Conservation (phyloP, 1,284 basidiomycete genomes). For the Bothia castanella region DNA sequence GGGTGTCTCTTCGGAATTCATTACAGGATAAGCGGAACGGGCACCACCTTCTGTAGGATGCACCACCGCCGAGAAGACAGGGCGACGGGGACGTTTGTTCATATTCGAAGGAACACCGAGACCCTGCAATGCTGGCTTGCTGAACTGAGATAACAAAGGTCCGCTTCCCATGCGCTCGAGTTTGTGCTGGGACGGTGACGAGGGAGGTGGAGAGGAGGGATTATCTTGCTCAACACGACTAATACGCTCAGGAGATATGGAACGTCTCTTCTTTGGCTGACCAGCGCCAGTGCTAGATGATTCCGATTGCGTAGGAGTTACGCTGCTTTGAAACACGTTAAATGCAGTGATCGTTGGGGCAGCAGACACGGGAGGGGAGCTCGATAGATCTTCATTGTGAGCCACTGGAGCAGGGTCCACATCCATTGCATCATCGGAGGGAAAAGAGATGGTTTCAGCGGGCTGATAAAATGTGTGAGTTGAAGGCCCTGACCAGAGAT, state of each 20-base stretch:
- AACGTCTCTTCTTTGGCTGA: slow-evolving; percentile 62
- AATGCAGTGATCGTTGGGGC: slow-evolving; percentile 52
- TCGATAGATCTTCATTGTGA: slow-evolving; percentile 31
- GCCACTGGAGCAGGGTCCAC: slow-evolving; percentile 50
- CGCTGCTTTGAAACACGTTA: slow-evolving; percentile 58
- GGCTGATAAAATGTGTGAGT: slow-evolving; percentile 31
- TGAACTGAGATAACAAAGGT: slow-evolving; percentile 41
- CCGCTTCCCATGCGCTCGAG: slow-evolving; percentile 55
- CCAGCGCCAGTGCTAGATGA: slow-evolving; percentile 36
- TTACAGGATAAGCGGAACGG: slow-evolving; percentile 42
- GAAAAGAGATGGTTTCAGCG: slow-evolving; percentile 37
- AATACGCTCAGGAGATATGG: slow-evolving; percentile 57
- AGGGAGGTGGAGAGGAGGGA: slow-evolving; percentile 58
- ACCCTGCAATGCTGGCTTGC: slow-evolving; percentile 57
- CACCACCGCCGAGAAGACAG: slow-evolving; percentile 62
- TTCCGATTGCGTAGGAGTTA: slow-evolving; percentile 47
- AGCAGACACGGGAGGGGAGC: slow-evolving; percentile 46
- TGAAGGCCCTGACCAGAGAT: background rate
- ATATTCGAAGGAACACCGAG: slow-evolving; percentile 55
- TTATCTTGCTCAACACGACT: slow-evolving; percentile 37
- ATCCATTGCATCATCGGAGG: slow-evolving; percentile 68
- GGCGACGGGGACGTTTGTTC: slow-evolving; percentile 58
- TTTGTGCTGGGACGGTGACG: slow-evolving; percentile 63
- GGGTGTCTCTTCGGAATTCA: slow-evolving; percentile 27
- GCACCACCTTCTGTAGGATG: slow-evolving; percentile 40